Percentiles rank a stretch among this genome's conserved stretches.
Evolutionary conservation across 441 rosid genomes (phyloP).

Genomic region (Croton setiger): DNA sequence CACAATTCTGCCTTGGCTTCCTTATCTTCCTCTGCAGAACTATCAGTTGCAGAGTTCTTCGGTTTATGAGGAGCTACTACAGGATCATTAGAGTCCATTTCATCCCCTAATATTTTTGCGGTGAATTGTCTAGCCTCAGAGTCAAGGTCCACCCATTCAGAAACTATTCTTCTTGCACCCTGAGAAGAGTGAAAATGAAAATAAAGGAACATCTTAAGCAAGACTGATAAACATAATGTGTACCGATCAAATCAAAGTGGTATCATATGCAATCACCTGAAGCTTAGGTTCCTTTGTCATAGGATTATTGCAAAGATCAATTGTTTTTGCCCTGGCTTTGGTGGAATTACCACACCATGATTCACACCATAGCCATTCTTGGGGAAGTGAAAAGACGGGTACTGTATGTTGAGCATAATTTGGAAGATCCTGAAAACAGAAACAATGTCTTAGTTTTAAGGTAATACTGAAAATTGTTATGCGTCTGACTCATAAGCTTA

Average conservation of each 20-base stretch:
- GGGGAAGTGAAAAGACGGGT: slow-evolving; percentile 91
- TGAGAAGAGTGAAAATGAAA: slow-evolving; percentile 21
- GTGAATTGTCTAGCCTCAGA: slow-evolving; percentile 73
- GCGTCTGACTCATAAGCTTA: too few relatives aligned
- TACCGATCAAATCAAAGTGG: not conserved
- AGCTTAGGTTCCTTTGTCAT: slow-evolving; percentile 99
- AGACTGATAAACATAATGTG: not conserved
- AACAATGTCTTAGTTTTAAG: too few relatives aligned
- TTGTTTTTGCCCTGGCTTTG: slow-evolving; percentile 87
- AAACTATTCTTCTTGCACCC: slow-evolving; percentile 93
- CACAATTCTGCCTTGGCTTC: slow-evolving; percentile 81
- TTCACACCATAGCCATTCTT: slow-evolving; percentile 99
- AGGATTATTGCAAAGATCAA: slow-evolving; percentile 98
- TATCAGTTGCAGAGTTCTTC: slow-evolving; percentile 23
- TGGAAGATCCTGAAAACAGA: slow-evolving; percentile 88
- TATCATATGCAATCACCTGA: slow-evolving; percentile 42
- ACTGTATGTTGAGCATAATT: slow-evolving; percentile 97
- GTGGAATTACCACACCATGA: slow-evolving; percentile 99
- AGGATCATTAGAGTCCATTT: slow-evolving; percentile 45
- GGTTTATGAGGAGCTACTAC: slow-evolving; percentile 27
- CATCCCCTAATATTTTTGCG: slow-evolving; percentile 74
- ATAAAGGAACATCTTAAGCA: not conserved
- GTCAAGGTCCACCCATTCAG: slow-evolving; percentile 86
- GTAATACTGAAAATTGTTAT: too few relatives aligned
- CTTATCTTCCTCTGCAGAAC: slow-evolving; percentile 36